Evolutionary conservation across 306 rosid genomes (phyloP).

Genomic region (Malus asiatica): DNA sequence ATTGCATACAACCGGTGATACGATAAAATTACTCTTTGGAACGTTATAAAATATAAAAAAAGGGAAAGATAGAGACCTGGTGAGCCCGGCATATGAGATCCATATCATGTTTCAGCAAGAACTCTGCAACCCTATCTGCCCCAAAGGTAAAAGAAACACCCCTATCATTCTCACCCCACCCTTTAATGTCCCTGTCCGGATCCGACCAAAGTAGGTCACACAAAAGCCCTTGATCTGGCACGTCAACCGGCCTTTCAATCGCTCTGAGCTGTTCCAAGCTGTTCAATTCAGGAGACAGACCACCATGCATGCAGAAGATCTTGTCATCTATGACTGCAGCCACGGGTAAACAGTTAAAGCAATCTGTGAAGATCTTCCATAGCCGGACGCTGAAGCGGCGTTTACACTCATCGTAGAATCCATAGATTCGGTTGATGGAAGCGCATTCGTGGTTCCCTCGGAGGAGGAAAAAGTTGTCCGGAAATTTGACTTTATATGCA

Average conservation of each 20-base stretch:
- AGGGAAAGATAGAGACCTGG: constrained; percentile 33
- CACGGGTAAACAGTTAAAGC: constrained; percentile 81
- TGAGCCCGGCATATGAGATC: constrained; percentile 89
- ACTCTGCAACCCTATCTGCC: constrained; percentile 60
- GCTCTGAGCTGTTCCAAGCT: constrained; percentile 51
- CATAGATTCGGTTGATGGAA: constrained; percentile 80
- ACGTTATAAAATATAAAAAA: not conserved
- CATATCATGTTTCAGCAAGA: constrained; percentile 74
- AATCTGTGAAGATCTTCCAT: constrained; percentile 79
- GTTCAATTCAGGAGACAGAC: constrained; percentile 72
- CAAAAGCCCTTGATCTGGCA: constrained; percentile 82
- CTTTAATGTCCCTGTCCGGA: constrained; percentile 59
- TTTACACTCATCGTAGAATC: constrained; percentile 88
- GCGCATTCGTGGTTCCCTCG: constrained; percentile 94
- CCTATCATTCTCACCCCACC: constrained; percentile 92
- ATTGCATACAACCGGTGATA: not conserved
- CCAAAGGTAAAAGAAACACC: constrained; percentile 94
- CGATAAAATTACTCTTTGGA: not conserved
- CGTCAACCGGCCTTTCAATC: constrained; percentile 71
- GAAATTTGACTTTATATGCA: constrained; percentile 70
- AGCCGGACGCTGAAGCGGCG: constrained; percentile 71
- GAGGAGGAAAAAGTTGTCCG: constrained; percentile 73
- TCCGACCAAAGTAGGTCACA: constrained; percentile 93
- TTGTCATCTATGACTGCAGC: constrained; percentile 80
- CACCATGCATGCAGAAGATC: constrained; percentile 90